phyloP scores from a whole-genome alignment of 192 early-diverging fungal genomes.

The Podila horticola region DNA sequence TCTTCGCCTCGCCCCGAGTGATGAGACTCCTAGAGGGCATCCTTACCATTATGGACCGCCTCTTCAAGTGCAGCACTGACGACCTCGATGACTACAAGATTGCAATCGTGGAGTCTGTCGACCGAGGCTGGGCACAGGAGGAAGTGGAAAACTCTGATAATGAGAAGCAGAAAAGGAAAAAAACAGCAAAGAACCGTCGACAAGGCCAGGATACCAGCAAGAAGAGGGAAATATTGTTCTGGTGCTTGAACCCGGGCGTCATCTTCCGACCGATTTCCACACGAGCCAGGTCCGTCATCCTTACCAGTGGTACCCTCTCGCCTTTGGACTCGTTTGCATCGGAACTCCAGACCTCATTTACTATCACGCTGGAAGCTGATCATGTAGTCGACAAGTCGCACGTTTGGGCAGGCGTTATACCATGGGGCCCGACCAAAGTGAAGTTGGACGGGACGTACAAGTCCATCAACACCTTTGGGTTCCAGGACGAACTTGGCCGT shows the following conservation, averaged over 20 bases:
- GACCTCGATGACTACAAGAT: slow-evolving; percentile 35
- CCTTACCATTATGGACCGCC: slow-evolving; percentile 4
- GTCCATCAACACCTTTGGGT: slow-evolving; percentile 11
- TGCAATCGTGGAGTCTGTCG: slow-evolving; percentile 20
- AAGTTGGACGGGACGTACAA: slow-evolving; percentile 28
- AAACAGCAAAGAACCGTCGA: too few species aligned
- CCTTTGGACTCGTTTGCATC: slow-evolving; percentile 67
- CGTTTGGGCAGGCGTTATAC: slow-evolving; percentile 33
- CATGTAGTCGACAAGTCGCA: slow-evolving; percentile 68
- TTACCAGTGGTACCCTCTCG: slow-evolving; percentile 72
- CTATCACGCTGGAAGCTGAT: slow-evolving; percentile 60
- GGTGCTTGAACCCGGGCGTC: slow-evolving; percentile 70
- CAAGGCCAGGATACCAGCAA: too few species aligned
- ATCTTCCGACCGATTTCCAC: slow-evolving; percentile 62
- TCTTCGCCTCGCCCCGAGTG: slow-evolving; percentile 2
- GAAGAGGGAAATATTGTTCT: slow-evolving; percentile 57
- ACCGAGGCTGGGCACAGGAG: slow-evolving; percentile 6
- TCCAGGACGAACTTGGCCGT: slow-evolving; percentile 31
- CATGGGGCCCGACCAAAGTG: slow-evolving; percentile 17
- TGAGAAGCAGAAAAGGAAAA: too few species aligned
- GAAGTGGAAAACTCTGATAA: neutral
- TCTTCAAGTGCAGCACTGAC: neutral
- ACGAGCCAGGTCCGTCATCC: slow-evolving; percentile 60
- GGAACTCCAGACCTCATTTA: slow-evolving; percentile 63
- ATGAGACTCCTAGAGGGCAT: slow-evolving; percentile 16